Conservation (phyloP, 2,329 filamentous ascomycete genomes). For the Parastagonospora avenae region DNA sequence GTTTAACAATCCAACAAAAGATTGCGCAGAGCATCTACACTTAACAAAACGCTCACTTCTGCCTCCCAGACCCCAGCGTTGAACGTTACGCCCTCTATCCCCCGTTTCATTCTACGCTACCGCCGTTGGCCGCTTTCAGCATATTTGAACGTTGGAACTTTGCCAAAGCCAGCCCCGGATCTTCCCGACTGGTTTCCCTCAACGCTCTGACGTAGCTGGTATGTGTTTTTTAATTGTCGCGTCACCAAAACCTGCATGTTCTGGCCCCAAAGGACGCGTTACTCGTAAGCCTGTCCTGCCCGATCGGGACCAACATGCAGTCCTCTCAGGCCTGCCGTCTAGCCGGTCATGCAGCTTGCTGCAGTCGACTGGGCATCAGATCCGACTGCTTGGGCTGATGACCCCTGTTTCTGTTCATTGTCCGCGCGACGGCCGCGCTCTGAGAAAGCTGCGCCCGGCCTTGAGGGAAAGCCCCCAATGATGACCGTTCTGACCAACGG, state of each 20-base stretch:
- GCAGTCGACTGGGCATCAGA: conserved; percentile 15
- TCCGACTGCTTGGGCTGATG: conserved; percentile 20
- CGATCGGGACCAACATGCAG: conserved; percentile 10
- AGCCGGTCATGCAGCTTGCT: conserved; percentile 7
- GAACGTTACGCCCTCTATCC: neutral
- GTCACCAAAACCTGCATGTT: conserved; percentile 7
- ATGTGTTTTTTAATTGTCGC: conserved; percentile 5
- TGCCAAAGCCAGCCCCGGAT: conserved; percentile 14
- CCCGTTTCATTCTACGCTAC: neutral
- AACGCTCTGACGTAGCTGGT: conserved; percentile 18
- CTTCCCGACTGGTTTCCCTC: conserved; percentile 9
- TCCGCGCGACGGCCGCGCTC: conserved; percentile 12
- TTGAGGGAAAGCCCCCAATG: neutral
- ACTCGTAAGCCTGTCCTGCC: conserved; percentile 1
- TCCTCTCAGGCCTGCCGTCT: conserved; percentile 7
- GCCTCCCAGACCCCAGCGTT: neutral
- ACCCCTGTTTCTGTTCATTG: conserved; percentile 12
- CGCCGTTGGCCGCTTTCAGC: neutral
- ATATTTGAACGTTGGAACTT: conserved; percentile 3
- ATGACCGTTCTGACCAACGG: neutral
- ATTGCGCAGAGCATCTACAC: neutral
- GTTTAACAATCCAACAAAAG: too few relatives aligned
- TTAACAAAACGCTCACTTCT: neutral
- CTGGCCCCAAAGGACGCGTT: conserved; percentile 4
- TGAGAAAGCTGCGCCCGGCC: neutral